Conservation (phyloP, 169 alveolate genomes). For the Plasmodium vivax region DNA sequence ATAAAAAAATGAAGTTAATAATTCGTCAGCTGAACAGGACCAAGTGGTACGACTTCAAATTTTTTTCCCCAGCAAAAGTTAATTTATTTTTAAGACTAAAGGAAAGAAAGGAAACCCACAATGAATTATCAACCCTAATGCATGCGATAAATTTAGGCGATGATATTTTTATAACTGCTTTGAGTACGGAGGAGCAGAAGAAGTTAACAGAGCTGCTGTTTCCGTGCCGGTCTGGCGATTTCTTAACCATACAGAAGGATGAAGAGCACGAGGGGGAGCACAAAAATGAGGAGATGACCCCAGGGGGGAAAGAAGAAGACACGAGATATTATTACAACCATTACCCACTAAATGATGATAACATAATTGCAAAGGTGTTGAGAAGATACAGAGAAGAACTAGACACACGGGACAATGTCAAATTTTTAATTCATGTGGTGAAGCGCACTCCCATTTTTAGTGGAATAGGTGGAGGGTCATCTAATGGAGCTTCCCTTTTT, state of each 20-base stretch:
- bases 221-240: constrained; percentile 61
- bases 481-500: constrained; percentile 81
- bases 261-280: not conserved
- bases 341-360: constrained; percentile 63
- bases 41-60: constrained; percentile 54
- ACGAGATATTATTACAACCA: not conserved
- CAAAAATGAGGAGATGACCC: not conserved
- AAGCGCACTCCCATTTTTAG: constrained; percentile 79
- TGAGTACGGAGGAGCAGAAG: constrained; percentile 38
- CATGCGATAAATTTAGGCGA: constrained; percentile 70
- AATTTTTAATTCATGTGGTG: constrained; percentile 76
- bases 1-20: constrained; percentile 53
- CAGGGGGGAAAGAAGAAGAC: not conserved
- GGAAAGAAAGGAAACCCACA: constrained; percentile 22
- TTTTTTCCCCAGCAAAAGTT: constrained; percentile 62
- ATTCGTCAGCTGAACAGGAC: constrained; percentile 8
- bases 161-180: constrained; percentile 49
- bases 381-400: constrained; percentile 63
- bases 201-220: constrained; percentile 4
- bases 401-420: constrained; percentile 37
- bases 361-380: constrained; percentile 59
- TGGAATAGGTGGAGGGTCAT: constrained; percentile 87
- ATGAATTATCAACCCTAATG: constrained; percentile 61
- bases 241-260: constrained; percentile 13
- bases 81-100: constrained; percentile 66